These are phyloP conservation scores for Oryza coarctata DNA, from an alignment of 176 grass and related monocot species.

Conservation along the genomic window DNA sequence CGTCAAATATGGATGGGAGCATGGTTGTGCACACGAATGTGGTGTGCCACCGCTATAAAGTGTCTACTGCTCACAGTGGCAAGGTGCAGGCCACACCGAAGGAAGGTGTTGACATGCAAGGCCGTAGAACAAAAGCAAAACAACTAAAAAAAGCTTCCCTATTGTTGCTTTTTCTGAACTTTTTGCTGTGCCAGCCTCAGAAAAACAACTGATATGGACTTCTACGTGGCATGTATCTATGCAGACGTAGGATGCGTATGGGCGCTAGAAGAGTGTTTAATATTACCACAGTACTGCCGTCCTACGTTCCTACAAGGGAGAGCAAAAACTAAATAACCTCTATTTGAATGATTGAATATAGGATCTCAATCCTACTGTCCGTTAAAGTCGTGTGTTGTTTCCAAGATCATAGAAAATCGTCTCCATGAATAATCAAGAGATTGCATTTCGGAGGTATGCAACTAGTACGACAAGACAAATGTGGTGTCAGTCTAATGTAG, in stretches of 20 bases:
- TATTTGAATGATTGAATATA: slow-evolving; percentile 3
- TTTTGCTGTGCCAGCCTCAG: background rate
- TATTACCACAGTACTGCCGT: background rate
- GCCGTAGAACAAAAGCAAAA: background rate
- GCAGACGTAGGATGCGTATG: background rate
- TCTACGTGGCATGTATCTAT: background rate
- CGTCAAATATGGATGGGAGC: background rate
- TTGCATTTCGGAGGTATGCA: background rate
- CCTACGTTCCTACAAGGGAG: background rate
- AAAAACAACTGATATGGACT: background rate
- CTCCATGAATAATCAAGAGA: slow-evolving; percentile 13
- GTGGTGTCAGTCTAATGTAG: background rate
- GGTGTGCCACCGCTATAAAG: background rate
- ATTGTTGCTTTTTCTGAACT: background rate
- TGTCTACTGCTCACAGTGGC: background rate
- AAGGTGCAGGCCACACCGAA: background rate
- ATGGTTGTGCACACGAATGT: background rate
- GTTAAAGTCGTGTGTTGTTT: slow-evolving; percentile 32
- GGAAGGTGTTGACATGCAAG: background rate
- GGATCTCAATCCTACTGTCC: slow-evolving; percentile 10
- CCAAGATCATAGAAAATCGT: slow-evolving; percentile 34
- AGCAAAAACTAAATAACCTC: slow-evolving; percentile 1
- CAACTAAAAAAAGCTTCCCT: background rate
- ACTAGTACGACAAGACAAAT: background rate
- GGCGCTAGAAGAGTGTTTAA: background rate